phyloP scores from a whole-genome alignment of 192 early-diverging fungal genomes.

The Rhizophagus clarus region DNA sequence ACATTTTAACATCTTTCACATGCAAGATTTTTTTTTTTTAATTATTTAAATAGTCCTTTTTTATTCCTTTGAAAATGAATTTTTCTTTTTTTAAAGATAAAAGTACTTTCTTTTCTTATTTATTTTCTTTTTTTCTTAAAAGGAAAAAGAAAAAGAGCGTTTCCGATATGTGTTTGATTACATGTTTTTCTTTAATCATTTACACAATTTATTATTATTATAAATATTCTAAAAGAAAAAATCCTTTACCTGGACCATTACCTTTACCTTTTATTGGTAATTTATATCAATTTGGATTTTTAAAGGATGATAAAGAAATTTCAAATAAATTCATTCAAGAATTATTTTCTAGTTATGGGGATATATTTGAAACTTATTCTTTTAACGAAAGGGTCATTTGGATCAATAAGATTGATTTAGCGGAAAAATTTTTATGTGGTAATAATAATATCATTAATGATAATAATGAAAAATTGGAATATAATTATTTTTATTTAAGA shows the following conservation, averaged over 20 bases:
- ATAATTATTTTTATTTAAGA: not conserved
- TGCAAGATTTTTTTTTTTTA: too few relatives aligned
- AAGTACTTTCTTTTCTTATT: not conserved
- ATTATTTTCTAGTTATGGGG: not conserved
- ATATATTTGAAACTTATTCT: conserved; percentile 7
- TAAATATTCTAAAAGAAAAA: not conserved
- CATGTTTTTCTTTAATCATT: not conserved
- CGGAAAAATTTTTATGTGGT: not conserved
- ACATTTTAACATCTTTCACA: too few relatives aligned
- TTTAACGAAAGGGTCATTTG: not conserved
- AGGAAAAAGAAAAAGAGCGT: not conserved
- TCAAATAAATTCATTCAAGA: not conserved
- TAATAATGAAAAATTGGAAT: not conserved
- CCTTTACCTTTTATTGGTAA: not conserved
- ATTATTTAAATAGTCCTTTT: not conserved
- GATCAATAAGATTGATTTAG: not conserved
- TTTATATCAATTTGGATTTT: not conserved
- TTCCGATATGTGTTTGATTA: not conserved
- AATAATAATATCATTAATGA: not conserved
- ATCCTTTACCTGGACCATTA: not conserved
- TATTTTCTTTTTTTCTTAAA: not conserved
- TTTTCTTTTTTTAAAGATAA: not conserved
- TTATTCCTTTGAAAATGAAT: not conserved
- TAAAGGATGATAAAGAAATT: not conserved
- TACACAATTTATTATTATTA: not conserved